These are phyloP conservation scores for Agrostemma githago DNA, from an alignment of 148 eudicot species.

Conservation along the genomic window DNA sequence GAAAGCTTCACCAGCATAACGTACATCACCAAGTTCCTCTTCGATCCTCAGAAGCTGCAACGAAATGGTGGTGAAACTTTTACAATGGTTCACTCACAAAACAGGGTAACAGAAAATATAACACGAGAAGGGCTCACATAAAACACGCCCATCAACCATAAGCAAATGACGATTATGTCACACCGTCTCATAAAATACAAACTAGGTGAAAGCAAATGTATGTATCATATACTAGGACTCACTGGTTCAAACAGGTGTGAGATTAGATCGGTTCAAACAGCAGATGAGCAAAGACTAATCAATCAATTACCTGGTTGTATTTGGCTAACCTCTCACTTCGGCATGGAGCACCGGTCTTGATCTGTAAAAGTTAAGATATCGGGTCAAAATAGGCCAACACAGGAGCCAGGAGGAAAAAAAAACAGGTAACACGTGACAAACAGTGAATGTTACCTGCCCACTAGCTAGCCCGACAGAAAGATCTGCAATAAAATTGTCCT, in stretches of 20 bases:
- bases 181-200: too few species aligned
- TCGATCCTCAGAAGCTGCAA: constrained; percentile 95
- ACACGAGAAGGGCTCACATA: too few species aligned
- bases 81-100: too few species aligned
- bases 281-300: background rate
- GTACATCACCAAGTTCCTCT: constrained; percentile 94
- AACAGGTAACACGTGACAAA: background rate
- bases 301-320: constrained; percentile 75
- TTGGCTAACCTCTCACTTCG: constrained; percentile 95
- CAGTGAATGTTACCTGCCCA: constrained; percentile 62
- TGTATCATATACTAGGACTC: too few species aligned
- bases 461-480: constrained; percentile 97
- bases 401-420: background rate
- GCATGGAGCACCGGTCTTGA: constrained; percentile 99
- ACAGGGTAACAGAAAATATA: too few species aligned
- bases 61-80: background rate
- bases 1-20: constrained; percentile 94
- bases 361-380: constrained; percentile 36
- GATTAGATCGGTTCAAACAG: background rate
- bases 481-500: constrained; percentile 97
- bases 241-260: too few species aligned
- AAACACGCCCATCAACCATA: too few species aligned
- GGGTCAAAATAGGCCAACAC: constrained; percentile 13
- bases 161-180: too few species aligned
- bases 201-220: background rate